A percentile compares a stretch with the other conserved stretches of the same genome.
Evolutionary conservation across 1,284 basidiomycete genomes (phyloP).

Genomic region (Apiotrichum sp.): DNA sequence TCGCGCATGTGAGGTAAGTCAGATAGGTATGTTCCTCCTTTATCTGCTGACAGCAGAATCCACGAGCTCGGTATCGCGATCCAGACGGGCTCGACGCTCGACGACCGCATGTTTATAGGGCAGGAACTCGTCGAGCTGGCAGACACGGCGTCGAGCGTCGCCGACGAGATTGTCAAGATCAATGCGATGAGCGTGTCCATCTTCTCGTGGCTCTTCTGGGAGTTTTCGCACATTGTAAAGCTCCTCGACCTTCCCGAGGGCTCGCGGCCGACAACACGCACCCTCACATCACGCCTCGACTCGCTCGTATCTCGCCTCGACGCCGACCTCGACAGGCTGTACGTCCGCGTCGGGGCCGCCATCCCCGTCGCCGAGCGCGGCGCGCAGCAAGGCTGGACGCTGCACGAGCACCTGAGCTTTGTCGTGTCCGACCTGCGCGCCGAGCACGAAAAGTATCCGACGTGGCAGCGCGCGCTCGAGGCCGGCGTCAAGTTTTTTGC

Average conservation of each 20-base stretch:
- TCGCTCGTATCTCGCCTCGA: constrained; percentile 29
- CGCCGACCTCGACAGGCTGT: constrained; percentile 27
- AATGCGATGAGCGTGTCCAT: constrained; percentile 38
- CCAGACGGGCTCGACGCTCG: constrained; percentile 29
- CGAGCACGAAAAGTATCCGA: constrained; percentile 28
- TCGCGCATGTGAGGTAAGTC: constrained; percentile 38
- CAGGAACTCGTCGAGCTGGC: constrained; percentile 37
- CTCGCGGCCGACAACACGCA: neutral
- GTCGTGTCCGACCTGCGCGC: constrained; percentile 7
- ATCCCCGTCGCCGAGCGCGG: constrained; percentile 8
- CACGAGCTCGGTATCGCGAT: constrained; percentile 40
- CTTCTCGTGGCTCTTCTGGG: constrained; percentile 42
- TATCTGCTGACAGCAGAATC: constrained; percentile 23
- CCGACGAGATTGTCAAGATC: constrained; percentile 35
- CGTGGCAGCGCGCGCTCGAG: constrained; percentile 32
- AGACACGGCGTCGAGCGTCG: constrained; percentile 32
- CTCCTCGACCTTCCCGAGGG: constrained; percentile 20
- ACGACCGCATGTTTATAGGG: constrained; percentile 31
- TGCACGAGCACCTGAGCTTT: constrained; percentile 8
- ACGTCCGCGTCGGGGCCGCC: constrained; percentile 8
- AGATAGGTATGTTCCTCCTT: neutral
- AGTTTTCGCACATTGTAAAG: constrained; percentile 33
- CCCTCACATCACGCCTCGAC: constrained; percentile 27
- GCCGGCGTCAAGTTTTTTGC: constrained; percentile 27
- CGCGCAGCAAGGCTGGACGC: constrained; percentile 5